phyloP scores from a whole-genome alignment of 129 eudicot species.

The Centaurea solstitialis region DNA sequence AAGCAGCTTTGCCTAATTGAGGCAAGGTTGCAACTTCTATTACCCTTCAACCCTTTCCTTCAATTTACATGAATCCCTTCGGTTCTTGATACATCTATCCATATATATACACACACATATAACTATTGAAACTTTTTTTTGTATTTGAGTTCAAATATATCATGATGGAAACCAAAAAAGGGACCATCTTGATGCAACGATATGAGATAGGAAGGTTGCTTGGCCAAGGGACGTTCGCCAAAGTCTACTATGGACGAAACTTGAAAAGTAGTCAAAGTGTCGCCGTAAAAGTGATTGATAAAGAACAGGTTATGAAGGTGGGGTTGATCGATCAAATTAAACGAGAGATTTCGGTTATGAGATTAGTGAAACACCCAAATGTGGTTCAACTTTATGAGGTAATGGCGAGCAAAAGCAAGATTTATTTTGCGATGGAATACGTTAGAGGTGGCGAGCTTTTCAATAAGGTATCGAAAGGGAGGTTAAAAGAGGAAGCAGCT shows the following conservation, averaged over 20 bases:
- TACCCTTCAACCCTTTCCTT: background rate
- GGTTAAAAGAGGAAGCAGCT: conserved; percentile 64
- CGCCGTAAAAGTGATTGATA: conserved; percentile 68
- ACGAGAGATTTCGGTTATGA: conserved; percentile 74
- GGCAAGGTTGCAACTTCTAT: conserved; percentile 17
- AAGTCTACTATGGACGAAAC: conserved; percentile 61
- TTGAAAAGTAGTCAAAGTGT: conserved; percentile 46
- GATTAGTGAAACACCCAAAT: conserved; percentile 60
- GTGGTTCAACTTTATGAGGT: conserved; percentile 67
- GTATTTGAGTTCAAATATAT: background rate
- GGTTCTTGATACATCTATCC: background rate
- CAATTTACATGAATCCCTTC: background rate
- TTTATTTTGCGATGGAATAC: conserved; percentile 71
- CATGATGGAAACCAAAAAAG: conserved; percentile 37
- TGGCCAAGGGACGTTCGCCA: conserved; percentile 78
- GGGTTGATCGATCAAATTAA: conserved; percentile 69
- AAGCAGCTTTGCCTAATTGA: conserved; percentile 17
- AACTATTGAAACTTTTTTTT: background rate
- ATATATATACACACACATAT: background rate
- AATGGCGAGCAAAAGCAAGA: conserved; percentile 72
- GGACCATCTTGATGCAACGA: conserved; percentile 45
- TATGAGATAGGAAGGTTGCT: conserved; percentile 64
- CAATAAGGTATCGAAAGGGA: conserved; percentile 60
- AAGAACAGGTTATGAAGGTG: conserved; percentile 48
- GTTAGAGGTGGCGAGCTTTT: conserved; percentile 77